These are phyloP conservation scores for Picocystis sp. DNA, from an alignment of 163 green algal genomes.

Conservation along the genomic window DNA sequence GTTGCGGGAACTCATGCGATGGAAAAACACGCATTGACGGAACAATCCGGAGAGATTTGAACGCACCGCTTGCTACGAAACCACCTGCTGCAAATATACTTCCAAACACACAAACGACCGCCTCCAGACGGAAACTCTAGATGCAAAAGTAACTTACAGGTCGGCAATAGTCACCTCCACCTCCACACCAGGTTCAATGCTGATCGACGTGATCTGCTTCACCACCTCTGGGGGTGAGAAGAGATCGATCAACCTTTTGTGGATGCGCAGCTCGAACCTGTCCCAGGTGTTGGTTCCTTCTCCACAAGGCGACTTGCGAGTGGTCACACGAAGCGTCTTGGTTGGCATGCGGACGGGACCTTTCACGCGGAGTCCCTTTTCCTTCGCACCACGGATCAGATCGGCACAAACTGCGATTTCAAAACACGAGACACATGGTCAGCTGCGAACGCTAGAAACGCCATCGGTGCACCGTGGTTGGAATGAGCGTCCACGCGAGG, in stretches of 20 bases:
- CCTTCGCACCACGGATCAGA: slow-evolving; percentile 92
- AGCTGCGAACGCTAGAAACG: no score
- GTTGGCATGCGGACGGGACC: slow-evolving; percentile 96
- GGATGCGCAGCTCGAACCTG: slow-evolving; percentile 80
- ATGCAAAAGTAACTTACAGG: slow-evolving; percentile 6
- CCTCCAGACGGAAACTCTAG: no score
- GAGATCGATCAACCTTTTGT: slow-evolving; percentile 98
- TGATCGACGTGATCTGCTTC: slow-evolving; percentile 98
- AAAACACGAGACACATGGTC: no score
- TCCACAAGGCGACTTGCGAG: slow-evolving; percentile 93
- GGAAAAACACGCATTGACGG: no score
- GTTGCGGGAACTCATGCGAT: no score
- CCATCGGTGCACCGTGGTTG: no score
- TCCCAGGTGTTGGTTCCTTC: slow-evolving; percentile 99
- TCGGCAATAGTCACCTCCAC: slow-evolving; percentile 74
- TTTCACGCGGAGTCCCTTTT: slow-evolving; percentile 87
- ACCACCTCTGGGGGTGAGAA: slow-evolving; percentile 87
- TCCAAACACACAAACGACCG: no score
- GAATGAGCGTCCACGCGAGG: no score
- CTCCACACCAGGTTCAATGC: slow-evolving; percentile 94
- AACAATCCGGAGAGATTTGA: no score
- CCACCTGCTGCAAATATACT: no score
- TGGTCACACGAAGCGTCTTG: slow-evolving; percentile 90
- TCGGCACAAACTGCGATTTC: slow-evolving; percentile 72
- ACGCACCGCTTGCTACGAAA: no score